These are phyloP conservation scores for Hymenotorrendiella dingleyae DNA, from an alignment of 2,329 filamentous ascomycete species.

Conservation along the genomic window DNA sequence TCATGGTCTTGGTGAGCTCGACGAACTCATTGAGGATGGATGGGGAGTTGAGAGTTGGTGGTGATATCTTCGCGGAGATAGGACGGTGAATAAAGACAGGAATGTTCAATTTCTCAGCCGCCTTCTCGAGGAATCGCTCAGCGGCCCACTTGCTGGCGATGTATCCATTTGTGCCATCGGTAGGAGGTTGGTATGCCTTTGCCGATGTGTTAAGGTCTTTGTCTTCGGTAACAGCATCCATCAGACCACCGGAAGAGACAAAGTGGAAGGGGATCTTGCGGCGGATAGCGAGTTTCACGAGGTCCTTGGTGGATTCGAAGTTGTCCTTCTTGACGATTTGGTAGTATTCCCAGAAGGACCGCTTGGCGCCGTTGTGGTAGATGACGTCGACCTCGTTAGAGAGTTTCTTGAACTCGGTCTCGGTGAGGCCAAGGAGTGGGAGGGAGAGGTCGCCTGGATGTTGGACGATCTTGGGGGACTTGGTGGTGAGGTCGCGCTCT, in stretches of 20 bases:
- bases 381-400: constrained; percentile 36
- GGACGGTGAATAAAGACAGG: neutral
- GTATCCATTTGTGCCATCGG: neutral
- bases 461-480: constrained; percentile 17
- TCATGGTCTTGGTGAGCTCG: neutral
- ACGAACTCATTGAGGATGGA: constrained; percentile 2
- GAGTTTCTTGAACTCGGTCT: constrained; percentile 26
- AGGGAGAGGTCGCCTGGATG: constrained; percentile 34
- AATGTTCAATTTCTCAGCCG: neutral
- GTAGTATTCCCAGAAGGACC: constrained; percentile 34
- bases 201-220: constrained; percentile 3
- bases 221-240: constrained; percentile 1
- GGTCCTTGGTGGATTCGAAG: constrained; percentile 30
- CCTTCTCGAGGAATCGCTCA: neutral
- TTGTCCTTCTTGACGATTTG: constrained; percentile 30
- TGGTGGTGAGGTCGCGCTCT: constrained; percentile 2
- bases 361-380: constrained; percentile 45
- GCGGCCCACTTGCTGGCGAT: neutral
- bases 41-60: neutral
- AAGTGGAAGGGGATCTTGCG: constrained; percentile 32
- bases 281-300: constrained; percentile 28
- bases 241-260: constrained; percentile 28
- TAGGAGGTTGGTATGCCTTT: neutral
- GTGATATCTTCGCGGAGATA: too few species aligned
- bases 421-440: constrained; percentile 34